These are phyloP conservation scores for Crithidia acanthocephali DNA, from an alignment of 208 protist genomes.

Conservation along the genomic window DNA sequence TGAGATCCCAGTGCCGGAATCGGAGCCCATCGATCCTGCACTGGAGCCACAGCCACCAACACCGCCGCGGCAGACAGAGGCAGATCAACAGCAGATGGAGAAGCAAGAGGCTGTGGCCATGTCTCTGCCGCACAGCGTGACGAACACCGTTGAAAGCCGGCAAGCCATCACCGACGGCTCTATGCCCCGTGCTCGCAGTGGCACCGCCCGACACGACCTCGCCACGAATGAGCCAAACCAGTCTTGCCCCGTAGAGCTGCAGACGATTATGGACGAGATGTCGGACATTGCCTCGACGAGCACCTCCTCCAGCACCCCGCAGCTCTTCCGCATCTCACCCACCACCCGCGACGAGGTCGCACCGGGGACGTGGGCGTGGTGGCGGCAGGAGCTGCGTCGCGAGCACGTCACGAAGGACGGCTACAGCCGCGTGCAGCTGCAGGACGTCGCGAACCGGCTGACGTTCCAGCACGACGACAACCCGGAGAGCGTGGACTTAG, in stretches of 20 bases:
- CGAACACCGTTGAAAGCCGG: not conserved
- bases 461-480: slow-evolving; percentile 61
- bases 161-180: not conserved
- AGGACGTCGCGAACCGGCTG: slow-evolving; percentile 66
- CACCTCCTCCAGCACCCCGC: slow-evolving; percentile 56
- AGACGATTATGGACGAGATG: slow-evolving; percentile 30
- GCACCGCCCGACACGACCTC: slow-evolving; percentile 1
- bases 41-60: not conserved
- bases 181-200: not conserved
- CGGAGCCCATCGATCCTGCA: not conserved
- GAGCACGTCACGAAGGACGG: slow-evolving; percentile 72
- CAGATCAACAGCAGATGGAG: not conserved
- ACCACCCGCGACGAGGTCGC: slow-evolving; percentile 33
- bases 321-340: slow-evolving; percentile 64
- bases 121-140: slow-evolving; percentile 5
- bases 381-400: slow-evolving; percentile 67
- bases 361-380: slow-evolving; percentile 74
- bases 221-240: slow-evolving; percentile 2
- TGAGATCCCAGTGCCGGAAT: slow-evolving; percentile 21
- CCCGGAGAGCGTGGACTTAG: slow-evolving; percentile 62
- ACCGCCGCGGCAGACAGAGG: no score
- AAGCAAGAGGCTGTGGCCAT: not conserved
- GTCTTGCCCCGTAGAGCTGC: slow-evolving; percentile 26
- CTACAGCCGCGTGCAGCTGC: slow-evolving; percentile 51
- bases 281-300: slow-evolving; percentile 18